Evolutionary conservation across 1,139 yeast genomes (phyloP).

Genomic region (Meyerozyma carpophila): DNA sequence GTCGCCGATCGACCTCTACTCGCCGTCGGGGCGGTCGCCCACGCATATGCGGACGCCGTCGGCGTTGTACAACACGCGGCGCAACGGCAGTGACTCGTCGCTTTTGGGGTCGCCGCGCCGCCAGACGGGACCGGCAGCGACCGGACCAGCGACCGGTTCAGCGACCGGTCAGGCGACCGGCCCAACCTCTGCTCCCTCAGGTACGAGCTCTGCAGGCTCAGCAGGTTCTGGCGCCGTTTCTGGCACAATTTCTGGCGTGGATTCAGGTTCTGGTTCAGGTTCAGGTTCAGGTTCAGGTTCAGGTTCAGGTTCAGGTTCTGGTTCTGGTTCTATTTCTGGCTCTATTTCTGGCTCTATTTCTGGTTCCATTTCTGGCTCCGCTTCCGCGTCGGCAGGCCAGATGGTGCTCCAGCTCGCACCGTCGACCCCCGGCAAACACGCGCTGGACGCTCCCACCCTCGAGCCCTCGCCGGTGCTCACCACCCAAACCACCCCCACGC

Average conservation of each 20-base stretch:
- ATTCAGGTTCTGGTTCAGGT: not conserved
- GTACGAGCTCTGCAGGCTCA: too few species aligned
- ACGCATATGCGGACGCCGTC: conserved; percentile 38
- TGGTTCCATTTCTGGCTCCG: not conserved
- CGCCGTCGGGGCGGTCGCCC: conserved; percentile 39
- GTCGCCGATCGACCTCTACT: conserved; percentile 32
- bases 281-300: not conserved
- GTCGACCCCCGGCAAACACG: conserved; percentile 20
- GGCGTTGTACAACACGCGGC: conserved; percentile 15
- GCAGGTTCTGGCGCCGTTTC: not conserved
- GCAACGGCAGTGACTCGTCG: conserved; percentile 1
- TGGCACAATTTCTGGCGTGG: too few species aligned
- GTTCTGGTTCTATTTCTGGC: not conserved
- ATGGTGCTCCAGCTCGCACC: conserved; percentile 37
- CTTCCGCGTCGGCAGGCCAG: conserved; percentile 8
- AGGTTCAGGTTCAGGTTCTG: not conserved
- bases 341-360: not conserved
- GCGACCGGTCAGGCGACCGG: too few species aligned
- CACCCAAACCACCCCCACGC: conserved; percentile 31
- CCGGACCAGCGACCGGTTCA: too few species aligned
- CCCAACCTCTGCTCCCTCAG: too few species aligned
- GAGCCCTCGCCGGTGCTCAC: conserved; percentile 35
- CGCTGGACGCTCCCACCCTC: conserved; percentile 13
- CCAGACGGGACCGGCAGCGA: too few species aligned
- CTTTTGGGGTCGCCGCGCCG: conserved; percentile 9